A percentile compares a stretch with the other conserved stretches of the same genome.
phyloP scores from a whole-genome alignment of 2,329 filamentous ascomycete genomes.

The Beauveria pseudobassiana region DNA sequence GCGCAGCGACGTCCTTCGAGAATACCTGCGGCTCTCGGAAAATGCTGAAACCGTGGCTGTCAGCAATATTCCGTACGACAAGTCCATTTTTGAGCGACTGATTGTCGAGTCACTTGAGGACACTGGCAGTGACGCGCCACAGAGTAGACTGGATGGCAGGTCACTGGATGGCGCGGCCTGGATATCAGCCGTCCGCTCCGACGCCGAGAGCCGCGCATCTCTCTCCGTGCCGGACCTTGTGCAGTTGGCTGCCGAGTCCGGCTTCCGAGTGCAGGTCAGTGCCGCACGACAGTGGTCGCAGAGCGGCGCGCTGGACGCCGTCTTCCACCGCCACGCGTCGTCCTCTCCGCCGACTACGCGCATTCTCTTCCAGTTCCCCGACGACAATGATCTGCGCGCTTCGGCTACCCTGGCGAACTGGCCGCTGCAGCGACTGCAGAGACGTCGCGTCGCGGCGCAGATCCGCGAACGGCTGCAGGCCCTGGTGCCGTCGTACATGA shows the following conservation, averaged over 20 bases:
- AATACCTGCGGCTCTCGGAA: conserved; percentile 9
- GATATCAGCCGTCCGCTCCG: conserved; percentile 3
- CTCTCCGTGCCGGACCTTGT: conserved; percentile 16
- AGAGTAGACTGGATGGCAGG: too few relatives aligned
- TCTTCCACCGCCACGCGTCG: neutral
- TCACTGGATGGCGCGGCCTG: conserved; percentile 8
- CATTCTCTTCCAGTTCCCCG: neutral
- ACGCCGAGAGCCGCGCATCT: conserved; percentile 4
- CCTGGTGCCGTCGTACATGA: conserved; percentile 19
- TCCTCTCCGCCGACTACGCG: neutral
- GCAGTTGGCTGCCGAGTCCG: conserved; percentile 22
- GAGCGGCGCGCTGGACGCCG: neutral
- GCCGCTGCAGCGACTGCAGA: neutral
- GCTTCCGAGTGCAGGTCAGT: conserved; percentile 38
- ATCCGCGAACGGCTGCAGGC: neutral
- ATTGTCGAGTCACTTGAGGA: conserved; percentile 14
- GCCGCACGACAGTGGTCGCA: conserved; percentile 32
- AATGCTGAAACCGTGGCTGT: conserved; percentile 11
- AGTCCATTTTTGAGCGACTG: conserved; percentile 22
- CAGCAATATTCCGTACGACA: conserved; percentile 22
- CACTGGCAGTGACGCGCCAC: neutral
- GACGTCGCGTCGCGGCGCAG: neutral
- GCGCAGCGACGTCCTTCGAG: conserved; percentile 8
- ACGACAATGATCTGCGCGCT: neutral
- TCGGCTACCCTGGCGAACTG: neutral